These are phyloP conservation scores for Rhizopus arrhizus DNA, from an alignment of 371 early-diverging fungal genomes.

Conservation along the genomic window DNA sequence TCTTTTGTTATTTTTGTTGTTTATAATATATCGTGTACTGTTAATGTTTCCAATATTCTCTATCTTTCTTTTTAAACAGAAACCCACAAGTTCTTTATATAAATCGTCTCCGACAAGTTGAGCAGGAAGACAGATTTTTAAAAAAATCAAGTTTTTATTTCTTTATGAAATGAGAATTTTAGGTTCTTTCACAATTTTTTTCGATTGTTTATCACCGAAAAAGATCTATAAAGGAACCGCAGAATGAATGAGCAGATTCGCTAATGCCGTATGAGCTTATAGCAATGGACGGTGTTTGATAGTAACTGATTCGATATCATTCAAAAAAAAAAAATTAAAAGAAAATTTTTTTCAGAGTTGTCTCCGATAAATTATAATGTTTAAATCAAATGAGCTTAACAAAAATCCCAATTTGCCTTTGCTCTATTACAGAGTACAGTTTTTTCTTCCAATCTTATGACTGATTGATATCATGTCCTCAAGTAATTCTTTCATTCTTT, in stretches of 20 bases:
- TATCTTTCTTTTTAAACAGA: too few species aligned
- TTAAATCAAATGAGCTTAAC: neutral
- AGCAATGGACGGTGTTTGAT: slow-evolving; percentile 2
- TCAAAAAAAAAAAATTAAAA: slow-evolving; percentile 50
- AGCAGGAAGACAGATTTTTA: neutral
- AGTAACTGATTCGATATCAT: slow-evolving; percentile 3
- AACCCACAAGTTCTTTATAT: neutral
- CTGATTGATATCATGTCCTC: too few species aligned
- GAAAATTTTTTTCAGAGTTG: slow-evolving; percentile 14
- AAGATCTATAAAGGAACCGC: slow-evolving; percentile 1
- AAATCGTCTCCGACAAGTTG: neutral
- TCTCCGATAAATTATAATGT: neutral
- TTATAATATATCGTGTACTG: too few species aligned
- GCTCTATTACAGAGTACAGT: too few species aligned
- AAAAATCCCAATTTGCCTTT: too few species aligned
- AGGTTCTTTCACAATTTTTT: slow-evolving; percentile 1
- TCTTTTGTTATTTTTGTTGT: too few species aligned
- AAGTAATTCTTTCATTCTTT: too few species aligned
- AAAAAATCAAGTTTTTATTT: neutral
- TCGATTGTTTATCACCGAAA: neutral
- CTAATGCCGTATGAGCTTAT: neutral
- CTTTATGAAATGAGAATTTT: neutral
- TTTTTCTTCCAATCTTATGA: too few species aligned
- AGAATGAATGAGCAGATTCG: slow-evolving; percentile 2
- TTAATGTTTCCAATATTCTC: slow-evolving; percentile 23